A percentile compares a stretch with the other conserved stretches of the same genome.
These are phyloP conservation scores for Grammothele lineata DNA, from an alignment of 768 basidiomycete species.

Conservation along the genomic window DNA sequence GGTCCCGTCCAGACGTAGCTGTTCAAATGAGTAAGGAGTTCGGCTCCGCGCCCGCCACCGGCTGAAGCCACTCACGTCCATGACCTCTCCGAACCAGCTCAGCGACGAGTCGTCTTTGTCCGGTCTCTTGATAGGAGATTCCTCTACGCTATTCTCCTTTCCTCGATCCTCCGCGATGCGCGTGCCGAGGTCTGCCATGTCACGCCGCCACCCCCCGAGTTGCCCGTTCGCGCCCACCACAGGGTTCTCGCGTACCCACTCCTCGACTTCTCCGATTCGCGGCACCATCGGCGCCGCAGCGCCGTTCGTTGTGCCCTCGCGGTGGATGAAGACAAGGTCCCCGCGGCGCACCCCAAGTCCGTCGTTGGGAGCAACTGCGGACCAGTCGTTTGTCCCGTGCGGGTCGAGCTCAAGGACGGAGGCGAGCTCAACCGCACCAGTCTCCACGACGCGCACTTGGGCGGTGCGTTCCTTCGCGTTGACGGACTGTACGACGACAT, in stretches of 20 bases:
- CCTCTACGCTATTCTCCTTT: slow-evolving; percentile 31
- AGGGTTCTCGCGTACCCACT: slow-evolving; percentile 67
- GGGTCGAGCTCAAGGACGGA: slow-evolving; percentile 88
- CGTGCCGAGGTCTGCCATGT: slow-evolving; percentile 62
- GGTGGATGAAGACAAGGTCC: slow-evolving; percentile 81
- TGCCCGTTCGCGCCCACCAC: slow-evolving; percentile 42
- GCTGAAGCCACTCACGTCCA: slow-evolving; percentile 43
- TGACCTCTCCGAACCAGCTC: slow-evolving; percentile 87
- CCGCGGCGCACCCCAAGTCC: slow-evolving; percentile 79
- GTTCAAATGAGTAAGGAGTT: slow-evolving; percentile 1
- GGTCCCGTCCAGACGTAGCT: slow-evolving; percentile 74
- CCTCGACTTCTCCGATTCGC: slow-evolving; percentile 78
- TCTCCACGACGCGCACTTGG: slow-evolving; percentile 54
- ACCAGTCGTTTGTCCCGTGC: slow-evolving; percentile 60
- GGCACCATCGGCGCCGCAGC: slow-evolving; percentile 67
- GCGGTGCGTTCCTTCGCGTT: slow-evolving; percentile 71
- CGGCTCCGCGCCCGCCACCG: not conserved
- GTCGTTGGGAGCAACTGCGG: slow-evolving; percentile 43
- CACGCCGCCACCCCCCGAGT: slow-evolving; percentile 66
- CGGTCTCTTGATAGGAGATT: slow-evolving; percentile 42
- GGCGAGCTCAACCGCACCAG: slow-evolving; percentile 54
- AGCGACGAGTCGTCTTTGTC: slow-evolving; percentile 37
- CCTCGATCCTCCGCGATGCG: slow-evolving; percentile 46
- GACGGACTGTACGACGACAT: slow-evolving; percentile 77
- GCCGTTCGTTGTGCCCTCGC: slow-evolving; percentile 68